Evolutionary conservation across 257 asterid genomes (phyloP), one percentile per base, ranked within the genome.

Genomic region (Fraxinus anomala): DNA sequence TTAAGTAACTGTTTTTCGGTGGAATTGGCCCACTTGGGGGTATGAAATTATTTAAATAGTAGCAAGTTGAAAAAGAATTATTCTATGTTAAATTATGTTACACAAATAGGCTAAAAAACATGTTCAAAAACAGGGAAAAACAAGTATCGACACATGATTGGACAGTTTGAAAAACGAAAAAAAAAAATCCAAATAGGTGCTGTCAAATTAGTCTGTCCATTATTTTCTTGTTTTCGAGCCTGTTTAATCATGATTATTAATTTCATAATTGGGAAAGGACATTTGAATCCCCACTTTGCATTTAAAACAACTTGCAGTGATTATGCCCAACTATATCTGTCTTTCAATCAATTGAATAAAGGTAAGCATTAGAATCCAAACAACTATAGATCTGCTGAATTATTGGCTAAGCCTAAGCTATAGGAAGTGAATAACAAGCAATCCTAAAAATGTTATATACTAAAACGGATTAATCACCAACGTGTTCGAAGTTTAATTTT

Each of bases 261-360:
- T 31, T 31, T 5, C 14, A 63, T 23, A 12, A 6, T 6, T 47
- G 4, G 3, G 26, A 6, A 54, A 23, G 19, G 36, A 11, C 9
- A 11, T 11, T 3, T 68, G 14, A 26, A 33, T n/a, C 63, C 23
- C 65, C 68, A 67, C 74, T 40, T 68, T 68, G 66, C 17, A 65
- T 1, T 44, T 76, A 10, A 68, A 47, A 24, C 74, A 44, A 76
- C 34, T 76, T 17, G 37, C 68, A 24, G 21, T 68, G 68, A 39
- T 34, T 67, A 63, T 63, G 69, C 36, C 34, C 69, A n/a, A 63
- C 69, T 61, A 16, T 23, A 24, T 9, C 6, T 61, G n/a, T 63
- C 69, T 23, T 63, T 63, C 28, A n/a, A 4, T 7, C 12, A 24
- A 63, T 24, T 24, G 36, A 63, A 63, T 42, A 63, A 63, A 4